Evolutionary conservation across 2,329 filamentous ascomycete species (phyloP).

Genomic region (Aspergillus sojae): DNA sequence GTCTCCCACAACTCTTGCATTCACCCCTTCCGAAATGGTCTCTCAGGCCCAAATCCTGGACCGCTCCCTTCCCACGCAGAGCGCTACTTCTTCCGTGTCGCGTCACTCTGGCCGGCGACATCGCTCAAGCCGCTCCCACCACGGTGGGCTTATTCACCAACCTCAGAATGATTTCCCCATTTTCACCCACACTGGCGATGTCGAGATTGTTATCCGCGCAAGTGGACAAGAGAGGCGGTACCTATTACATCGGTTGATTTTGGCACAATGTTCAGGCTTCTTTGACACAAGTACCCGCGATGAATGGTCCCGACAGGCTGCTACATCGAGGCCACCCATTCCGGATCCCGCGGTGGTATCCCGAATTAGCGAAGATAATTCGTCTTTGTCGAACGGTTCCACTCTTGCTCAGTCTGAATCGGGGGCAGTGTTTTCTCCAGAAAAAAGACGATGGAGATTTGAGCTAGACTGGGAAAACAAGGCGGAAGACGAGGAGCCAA

Average conservation of each 20-base stretch:
- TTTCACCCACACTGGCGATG: slow-evolving; percentile 87
- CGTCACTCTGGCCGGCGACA: slow-evolving; percentile 67
- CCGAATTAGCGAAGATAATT: slow-evolving; percentile 39
- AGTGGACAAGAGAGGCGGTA: slow-evolving; percentile 77
- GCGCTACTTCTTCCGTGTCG: slow-evolving; percentile 64
- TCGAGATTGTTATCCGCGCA: slow-evolving; percentile 79
- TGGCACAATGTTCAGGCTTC: slow-evolving; percentile 89
- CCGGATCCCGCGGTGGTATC: slow-evolving; percentile 37
- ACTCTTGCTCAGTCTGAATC: slow-evolving; percentile 41
- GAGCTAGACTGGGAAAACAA: slow-evolving; percentile 77
- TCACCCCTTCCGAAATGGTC: slow-evolving; percentile 32
- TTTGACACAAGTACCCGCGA: slow-evolving; percentile 80
- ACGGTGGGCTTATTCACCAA: slow-evolving; percentile 68
- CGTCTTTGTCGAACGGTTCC: slow-evolving; percentile 39
- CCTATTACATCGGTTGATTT: slow-evolving; percentile 81
- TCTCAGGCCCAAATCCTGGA: slow-evolving; percentile 51
- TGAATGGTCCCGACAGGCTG: slow-evolving; percentile 65
- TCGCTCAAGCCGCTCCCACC: slow-evolving; percentile 79
- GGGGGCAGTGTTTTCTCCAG: slow-evolving; percentile 44
- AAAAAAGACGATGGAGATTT: slow-evolving; percentile 76
- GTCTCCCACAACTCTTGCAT: slow-evolving; percentile 11
- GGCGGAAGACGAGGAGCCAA: slow-evolving; percentile 75
- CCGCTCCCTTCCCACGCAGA: slow-evolving; percentile 61
- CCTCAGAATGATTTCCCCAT: slow-evolving; percentile 90
- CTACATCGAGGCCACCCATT: slow-evolving; percentile 49